Evolutionary conservation across 2,329 filamentous ascomycete genomes (phyloP).

Genomic region (Beauveria pseudobassiana): DNA sequence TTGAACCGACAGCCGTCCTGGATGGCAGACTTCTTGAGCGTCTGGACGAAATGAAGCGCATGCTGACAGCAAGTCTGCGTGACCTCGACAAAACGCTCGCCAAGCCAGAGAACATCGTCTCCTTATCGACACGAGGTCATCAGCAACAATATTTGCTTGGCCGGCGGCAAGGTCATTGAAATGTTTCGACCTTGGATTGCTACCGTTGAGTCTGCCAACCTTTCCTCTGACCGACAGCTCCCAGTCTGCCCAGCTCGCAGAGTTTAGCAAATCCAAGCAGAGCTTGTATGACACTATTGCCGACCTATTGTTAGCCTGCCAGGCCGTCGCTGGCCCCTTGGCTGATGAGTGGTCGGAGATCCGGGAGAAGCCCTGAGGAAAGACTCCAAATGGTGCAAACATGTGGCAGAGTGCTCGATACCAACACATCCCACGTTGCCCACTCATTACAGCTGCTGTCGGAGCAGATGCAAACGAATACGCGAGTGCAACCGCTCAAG

Average conservation of each 20-base stretch:
- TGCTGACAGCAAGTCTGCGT: constrained; percentile 78
- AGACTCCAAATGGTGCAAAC: constrained; percentile 73
- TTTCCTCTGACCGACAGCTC: constrained; percentile 73
- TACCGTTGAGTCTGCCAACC: constrained; percentile 84
- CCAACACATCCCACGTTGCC: constrained; percentile 77
- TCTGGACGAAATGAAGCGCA: constrained; percentile 76
- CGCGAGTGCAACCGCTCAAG: constrained; percentile 37
- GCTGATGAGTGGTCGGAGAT: constrained; percentile 94
- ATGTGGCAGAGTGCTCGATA: constrained; percentile 74
- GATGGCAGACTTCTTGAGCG: constrained; percentile 73
- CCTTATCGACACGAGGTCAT: constrained; percentile 72
- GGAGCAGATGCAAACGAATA: constrained; percentile 62
- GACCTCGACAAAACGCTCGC: constrained; percentile 79
- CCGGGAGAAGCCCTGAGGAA: constrained; percentile 78
- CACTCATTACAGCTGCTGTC: constrained; percentile 82
- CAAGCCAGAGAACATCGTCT: constrained; percentile 73
- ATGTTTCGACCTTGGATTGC: constrained; percentile 85
- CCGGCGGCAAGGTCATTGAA: constrained; percentile 74
- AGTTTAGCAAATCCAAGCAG: constrained; percentile 88
- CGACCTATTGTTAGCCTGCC: constrained; percentile 79
- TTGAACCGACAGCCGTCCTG: constrained; percentile 65
- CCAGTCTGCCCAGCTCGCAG: constrained; percentile 76
- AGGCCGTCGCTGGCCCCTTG: constrained; percentile 83
- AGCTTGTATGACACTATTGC: constrained; percentile 88
- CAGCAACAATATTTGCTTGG: constrained; percentile 72